Percentiles rank a stretch among this genome's conserved stretches.
phyloP scores from a whole-genome alignment of 768 basidiomycete species.

The Grammothele lineata region DNA sequence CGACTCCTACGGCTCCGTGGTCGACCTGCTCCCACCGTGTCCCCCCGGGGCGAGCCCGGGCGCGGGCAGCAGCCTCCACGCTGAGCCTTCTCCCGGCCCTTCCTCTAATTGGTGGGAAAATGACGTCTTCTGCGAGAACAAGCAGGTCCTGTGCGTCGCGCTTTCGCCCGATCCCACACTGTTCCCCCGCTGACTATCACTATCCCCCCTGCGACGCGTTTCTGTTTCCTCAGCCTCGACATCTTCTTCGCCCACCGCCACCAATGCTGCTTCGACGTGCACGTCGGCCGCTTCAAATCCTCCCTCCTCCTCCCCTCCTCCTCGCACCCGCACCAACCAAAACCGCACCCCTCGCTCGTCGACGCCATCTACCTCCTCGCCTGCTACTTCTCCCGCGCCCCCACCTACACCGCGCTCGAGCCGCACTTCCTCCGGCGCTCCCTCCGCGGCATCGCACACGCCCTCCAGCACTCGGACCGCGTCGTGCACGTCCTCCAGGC shows the following conservation, averaged over 20 bases:
- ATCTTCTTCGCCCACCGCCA: constrained; percentile 53
- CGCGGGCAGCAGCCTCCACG: constrained; percentile 6
- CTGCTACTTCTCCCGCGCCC: constrained; percentile 47
- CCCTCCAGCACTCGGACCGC: constrained; percentile 51
- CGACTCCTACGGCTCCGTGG: constrained; percentile 8
- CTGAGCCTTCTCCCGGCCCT: constrained; percentile 1
- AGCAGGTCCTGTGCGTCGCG: constrained; percentile 34
- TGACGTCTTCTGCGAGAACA: constrained; percentile 29
- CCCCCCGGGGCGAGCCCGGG: constrained; percentile 3
- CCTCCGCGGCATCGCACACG: constrained; percentile 46
- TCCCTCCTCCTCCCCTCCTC: constrained; percentile 24
- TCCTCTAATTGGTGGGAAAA: constrained; percentile 23
- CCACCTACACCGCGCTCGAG: constrained; percentile 40
- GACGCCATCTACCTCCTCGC: constrained; percentile 61
- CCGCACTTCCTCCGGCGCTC: constrained; percentile 45
- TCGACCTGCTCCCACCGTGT: constrained; percentile 12
- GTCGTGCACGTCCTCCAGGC: constrained; percentile 58
- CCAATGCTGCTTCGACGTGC: constrained; percentile 55
- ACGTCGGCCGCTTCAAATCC: constrained; percentile 41
- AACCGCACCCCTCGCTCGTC: constrained; percentile 56
- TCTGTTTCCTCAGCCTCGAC: constrained; percentile 33
- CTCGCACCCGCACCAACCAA: constrained; percentile 28
- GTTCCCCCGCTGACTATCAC: not conserved
- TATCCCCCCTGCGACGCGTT: not conserved
- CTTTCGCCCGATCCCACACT: constrained; percentile 9